Evolutionary conservation across 2,329 filamentous ascomycete species (phyloP).

Genomic region (Huntiella savannae): DNA sequence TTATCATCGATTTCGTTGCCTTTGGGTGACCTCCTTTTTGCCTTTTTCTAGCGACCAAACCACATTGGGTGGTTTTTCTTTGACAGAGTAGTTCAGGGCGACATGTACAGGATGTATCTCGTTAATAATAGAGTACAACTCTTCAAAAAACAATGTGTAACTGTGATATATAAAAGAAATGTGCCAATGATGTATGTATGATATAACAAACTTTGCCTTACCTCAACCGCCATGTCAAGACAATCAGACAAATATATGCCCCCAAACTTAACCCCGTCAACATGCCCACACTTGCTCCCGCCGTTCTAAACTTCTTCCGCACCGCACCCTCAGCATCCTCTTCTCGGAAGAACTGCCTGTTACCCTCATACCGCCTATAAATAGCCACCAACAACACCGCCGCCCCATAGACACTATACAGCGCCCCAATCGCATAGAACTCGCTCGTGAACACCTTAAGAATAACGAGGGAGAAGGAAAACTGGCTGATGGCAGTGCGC

Average conservation of each 20-base stretch:
- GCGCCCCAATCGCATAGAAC: conserved; percentile 90
- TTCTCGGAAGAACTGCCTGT: conserved; percentile 69
- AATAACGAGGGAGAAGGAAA: conserved; percentile 85
- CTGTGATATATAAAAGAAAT: not conserved
- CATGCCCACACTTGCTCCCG: conserved; percentile 41
- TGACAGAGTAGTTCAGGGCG: too few species aligned
- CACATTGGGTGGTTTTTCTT: too few species aligned
- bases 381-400: conserved; percentile 67
- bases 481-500: conserved; percentile 82
- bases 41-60: too few species aligned
- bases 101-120: too few species aligned
- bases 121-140: too few species aligned
- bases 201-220: not conserved
- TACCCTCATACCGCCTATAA: conserved; percentile 78
- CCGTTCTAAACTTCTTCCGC: conserved; percentile 40
- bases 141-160: too few species aligned
- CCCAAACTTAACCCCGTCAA: conserved; percentile 36
- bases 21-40: too few species aligned
- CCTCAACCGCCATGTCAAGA: conserved; percentile 28
- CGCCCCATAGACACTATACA: conserved; percentile 82
- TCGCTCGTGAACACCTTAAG: conserved; percentile 93
- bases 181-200: not conserved
- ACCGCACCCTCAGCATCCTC: conserved; percentile 19
- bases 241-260: conserved; percentile 37
- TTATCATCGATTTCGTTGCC: too few species aligned